Evolutionary conservation across 2,329 filamentous ascomycete species (phyloP).

Genomic region (Ophiobolus disseminans): DNA sequence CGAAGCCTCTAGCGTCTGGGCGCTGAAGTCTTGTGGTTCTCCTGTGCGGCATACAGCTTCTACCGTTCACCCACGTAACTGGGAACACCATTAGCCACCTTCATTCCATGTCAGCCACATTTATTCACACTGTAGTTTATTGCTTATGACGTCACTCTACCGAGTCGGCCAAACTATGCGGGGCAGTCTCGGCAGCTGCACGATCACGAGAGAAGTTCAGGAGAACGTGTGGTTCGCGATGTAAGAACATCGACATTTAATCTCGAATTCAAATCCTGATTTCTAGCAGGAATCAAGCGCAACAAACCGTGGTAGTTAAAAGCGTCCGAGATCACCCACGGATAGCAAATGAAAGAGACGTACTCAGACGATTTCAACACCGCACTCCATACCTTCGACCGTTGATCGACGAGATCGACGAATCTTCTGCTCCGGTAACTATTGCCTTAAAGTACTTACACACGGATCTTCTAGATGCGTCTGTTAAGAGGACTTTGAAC

Average conservation of each 20-base stretch:
- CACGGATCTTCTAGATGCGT: slow-evolving; percentile 22
- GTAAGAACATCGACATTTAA: too few relatives aligned
- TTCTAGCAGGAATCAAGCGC: slow-evolving; percentile 10
- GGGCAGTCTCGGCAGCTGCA: slow-evolving; percentile 17
- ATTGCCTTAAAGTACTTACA: slow-evolving; percentile 35
- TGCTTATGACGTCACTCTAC: slow-evolving; percentile 14
- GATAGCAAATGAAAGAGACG: slow-evolving; percentile 35
- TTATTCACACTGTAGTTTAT: too few relatives aligned
- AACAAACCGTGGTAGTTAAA: slow-evolving; percentile 31
- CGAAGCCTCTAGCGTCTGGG: too few relatives aligned
- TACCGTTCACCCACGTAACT: too few relatives aligned
- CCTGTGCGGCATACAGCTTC: too few relatives aligned
- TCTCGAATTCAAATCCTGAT: too few relatives aligned
- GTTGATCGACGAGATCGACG: slow-evolving; percentile 37
- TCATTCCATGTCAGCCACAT: too few relatives aligned
- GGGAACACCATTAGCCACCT: too few relatives aligned
- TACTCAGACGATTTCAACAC: slow-evolving; percentile 34
- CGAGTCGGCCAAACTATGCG: slow-evolving; percentile 24
- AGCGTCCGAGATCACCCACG: slow-evolving; percentile 26
- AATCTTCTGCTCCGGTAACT: slow-evolving; percentile 23
- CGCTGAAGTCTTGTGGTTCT: too few relatives aligned
- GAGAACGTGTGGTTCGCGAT: slow-evolving; percentile 29
- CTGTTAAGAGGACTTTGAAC: slow-evolving; percentile 18
- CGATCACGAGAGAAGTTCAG: slow-evolving; percentile 24
- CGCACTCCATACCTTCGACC: slow-evolving; percentile 30